A percentile compares a stretch with the other conserved stretches of the same genome.
These are phyloP conservation scores for Globisporangium ultimum DNA, from an alignment of 352 stramenopile species.

Conservation along the genomic window DNA sequence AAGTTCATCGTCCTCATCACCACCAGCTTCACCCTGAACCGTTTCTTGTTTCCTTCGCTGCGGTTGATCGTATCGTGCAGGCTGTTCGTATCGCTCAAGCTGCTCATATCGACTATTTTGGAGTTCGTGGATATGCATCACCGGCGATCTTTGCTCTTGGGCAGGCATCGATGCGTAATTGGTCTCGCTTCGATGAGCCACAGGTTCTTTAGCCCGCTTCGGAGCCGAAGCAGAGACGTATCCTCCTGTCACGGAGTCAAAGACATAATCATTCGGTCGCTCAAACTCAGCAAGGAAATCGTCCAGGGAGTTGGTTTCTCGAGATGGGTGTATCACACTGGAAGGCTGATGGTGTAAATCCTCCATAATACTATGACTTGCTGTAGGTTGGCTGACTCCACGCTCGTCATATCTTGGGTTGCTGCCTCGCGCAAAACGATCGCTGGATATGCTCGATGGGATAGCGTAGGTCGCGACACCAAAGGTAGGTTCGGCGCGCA, in stretches of 20 bases:
- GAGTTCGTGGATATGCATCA: neutral
- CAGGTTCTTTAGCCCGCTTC: neutral
- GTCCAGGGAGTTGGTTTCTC: slow-evolving; percentile 40
- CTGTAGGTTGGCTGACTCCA: too few relatives aligned
- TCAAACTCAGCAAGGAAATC: slow-evolving; percentile 79
- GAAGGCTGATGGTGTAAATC: slow-evolving; percentile 25
- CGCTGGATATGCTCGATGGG: slow-evolving; percentile 21
- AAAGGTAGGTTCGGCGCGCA: slow-evolving; percentile 22
- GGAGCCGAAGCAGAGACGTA: slow-evolving; percentile 39
- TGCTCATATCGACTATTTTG: too few relatives aligned
- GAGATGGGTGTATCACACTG: neutral
- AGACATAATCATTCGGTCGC: slow-evolving; percentile 72
- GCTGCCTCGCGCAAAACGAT: slow-evolving; percentile 10
- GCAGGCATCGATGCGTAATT: neutral
- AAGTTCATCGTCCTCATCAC: slow-evolving; percentile 34
- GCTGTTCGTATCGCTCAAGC: too few relatives aligned
- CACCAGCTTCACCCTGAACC: neutral
- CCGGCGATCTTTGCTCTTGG: neutral
- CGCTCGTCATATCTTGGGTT: slow-evolving; percentile 1
- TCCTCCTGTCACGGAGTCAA: slow-evolving; percentile 48
- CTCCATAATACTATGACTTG: slow-evolving; percentile 53
- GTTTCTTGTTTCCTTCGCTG: neutral
- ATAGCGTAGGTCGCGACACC: slow-evolving; percentile 40
- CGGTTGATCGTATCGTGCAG: neutral
- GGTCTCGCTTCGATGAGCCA: neutral